Percentiles rank a stretch among this genome's conserved stretches.
Evolutionary conservation across 495 filamentous ascomycete species (phyloP).

Genomic region (Collariella sp.): DNA sequence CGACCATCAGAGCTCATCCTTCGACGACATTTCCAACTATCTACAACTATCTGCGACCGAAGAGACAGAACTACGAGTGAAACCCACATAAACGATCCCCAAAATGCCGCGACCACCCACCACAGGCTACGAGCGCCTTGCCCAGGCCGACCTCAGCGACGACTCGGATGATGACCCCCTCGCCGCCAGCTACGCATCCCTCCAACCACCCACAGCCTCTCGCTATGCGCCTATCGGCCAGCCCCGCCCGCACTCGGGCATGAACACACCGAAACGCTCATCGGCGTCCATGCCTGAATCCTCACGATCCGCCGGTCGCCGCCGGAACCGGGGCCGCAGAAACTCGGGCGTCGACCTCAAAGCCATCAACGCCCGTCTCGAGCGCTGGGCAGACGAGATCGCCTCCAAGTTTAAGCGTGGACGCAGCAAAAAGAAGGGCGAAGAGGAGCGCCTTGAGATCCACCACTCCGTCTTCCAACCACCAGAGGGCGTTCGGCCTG

Average conservation of each 20-base stretch:
- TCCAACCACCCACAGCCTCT: constrained; percentile 52
- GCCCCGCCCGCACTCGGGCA: constrained; percentile 52
- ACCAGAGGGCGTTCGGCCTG: constrained; percentile 71
- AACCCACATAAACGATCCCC: constrained; percentile 21
- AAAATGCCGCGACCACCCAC: constrained; percentile 54
- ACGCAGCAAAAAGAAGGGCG: constrained; percentile 59
- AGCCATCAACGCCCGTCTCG: constrained; percentile 92
- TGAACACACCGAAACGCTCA: constrained; percentile 43
- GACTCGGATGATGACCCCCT: constrained; percentile 60
- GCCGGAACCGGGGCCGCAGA: constrained; percentile 57
- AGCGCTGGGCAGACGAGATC: constrained; percentile 97
- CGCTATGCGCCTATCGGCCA: constrained; percentile 61
- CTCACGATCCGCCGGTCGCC: constrained; percentile 22
- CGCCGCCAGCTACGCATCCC: constrained; percentile 46
- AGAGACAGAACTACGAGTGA: not conserved
- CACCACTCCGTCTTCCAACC: constrained; percentile 94
- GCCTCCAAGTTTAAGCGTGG: constrained; percentile 91
- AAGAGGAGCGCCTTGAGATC: constrained; percentile 84
- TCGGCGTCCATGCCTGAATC: constrained; percentile 1
- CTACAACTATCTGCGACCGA: not conserved
- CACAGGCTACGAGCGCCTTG: constrained; percentile 85
- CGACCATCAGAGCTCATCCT: not conserved
- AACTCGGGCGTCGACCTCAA: constrained; percentile 94
- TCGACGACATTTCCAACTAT: not conserved
- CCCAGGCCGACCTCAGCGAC: constrained; percentile 82